Percentiles rank a stretch among this genome's conserved stretches.
Evolutionary conservation across 768 basidiomycete genomes (phyloP).

Genomic region (Leccinellum luteum): DNA sequence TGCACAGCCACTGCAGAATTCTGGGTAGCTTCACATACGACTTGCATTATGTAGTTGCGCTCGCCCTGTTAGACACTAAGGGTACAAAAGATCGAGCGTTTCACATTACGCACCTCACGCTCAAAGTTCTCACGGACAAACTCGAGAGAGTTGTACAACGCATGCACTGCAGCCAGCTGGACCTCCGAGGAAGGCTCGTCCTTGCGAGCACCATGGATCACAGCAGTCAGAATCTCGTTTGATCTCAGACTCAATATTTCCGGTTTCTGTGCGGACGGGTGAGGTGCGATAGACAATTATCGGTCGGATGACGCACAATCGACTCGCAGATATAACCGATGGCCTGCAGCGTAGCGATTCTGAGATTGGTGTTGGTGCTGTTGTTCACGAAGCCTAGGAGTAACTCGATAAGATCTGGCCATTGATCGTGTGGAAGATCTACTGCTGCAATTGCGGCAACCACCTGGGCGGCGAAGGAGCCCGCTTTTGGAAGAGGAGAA

Average conservation of each 20-base stretch:
- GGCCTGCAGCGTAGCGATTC: conserved; percentile 86
- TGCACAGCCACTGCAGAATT: conserved; percentile 76
- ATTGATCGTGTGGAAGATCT: conserved; percentile 84
- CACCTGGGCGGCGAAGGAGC: conserved; percentile 88
- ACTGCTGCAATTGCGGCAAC: conserved; percentile 92
- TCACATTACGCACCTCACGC: conserved; percentile 68
- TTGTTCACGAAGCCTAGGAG: conserved; percentile 86
- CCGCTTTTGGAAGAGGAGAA: conserved; percentile 67
- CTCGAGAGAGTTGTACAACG: conserved; percentile 92
- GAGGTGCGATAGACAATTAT: conserved; percentile 3
- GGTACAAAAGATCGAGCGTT: not conserved
- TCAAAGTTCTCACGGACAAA: conserved; percentile 98
- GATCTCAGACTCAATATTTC: conserved; percentile 85
- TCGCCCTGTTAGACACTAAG: conserved; percentile 65
- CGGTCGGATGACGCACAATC: conserved; percentile 62
- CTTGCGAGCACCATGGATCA: conserved; percentile 96
- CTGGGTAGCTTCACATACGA: conserved; percentile 98
- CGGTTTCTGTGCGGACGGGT: conserved; percentile 63
- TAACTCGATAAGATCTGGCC: conserved; percentile 87
- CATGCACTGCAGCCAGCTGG: conserved; percentile 89
- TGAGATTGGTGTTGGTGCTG: conserved; percentile 64
- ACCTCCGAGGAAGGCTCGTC: conserved; percentile 92
- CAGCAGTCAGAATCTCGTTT: conserved; percentile 97
- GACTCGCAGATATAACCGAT: conserved; percentile 98
- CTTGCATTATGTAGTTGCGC: conserved; percentile 99